Conservation (phyloP, 345 rosid species). For the Citrus medica region DNA sequence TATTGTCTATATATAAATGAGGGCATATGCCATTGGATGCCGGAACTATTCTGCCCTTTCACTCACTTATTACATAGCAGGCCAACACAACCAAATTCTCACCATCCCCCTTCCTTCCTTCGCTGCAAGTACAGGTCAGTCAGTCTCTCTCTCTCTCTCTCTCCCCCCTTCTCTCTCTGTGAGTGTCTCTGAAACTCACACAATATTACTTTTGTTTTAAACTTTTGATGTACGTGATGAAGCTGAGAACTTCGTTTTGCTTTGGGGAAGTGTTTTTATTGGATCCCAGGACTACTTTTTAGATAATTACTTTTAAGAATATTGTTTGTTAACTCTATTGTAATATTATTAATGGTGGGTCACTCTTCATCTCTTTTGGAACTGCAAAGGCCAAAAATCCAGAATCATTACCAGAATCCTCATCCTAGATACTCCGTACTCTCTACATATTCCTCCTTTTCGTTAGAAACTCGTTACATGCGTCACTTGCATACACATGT, state of each 20-base stretch:
- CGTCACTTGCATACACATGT: too few species aligned
- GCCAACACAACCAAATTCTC: constrained; percentile 2
- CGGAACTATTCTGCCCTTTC: not conserved
- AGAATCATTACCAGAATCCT: too few species aligned
- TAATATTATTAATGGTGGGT: not conserved
- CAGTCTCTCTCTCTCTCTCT: not conserved
- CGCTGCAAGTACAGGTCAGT: not conserved
- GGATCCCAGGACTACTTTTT: too few species aligned
- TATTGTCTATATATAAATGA: too few species aligned
- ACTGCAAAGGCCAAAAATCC: too few species aligned
- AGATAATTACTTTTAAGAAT: too few species aligned
- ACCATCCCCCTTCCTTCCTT: not conserved
- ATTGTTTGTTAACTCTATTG: not conserved
- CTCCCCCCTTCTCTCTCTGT: too few species aligned
- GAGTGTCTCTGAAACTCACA: not conserved
- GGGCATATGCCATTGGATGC: constrained; percentile 4
- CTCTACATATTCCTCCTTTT: too few species aligned
- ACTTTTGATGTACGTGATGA: not conserved
- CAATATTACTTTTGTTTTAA: not conserved
- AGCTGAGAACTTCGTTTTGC: not conserved
- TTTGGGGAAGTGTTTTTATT: not conserved
- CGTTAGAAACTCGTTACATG: too few species aligned
- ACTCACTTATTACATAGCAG: not conserved
- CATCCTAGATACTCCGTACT: too few species aligned
- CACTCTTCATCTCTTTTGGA: not conserved